Evolutionary conservation across 371 early-diverging fungal species (phyloP).

Genomic region (Synchytrium microbalum): DNA sequence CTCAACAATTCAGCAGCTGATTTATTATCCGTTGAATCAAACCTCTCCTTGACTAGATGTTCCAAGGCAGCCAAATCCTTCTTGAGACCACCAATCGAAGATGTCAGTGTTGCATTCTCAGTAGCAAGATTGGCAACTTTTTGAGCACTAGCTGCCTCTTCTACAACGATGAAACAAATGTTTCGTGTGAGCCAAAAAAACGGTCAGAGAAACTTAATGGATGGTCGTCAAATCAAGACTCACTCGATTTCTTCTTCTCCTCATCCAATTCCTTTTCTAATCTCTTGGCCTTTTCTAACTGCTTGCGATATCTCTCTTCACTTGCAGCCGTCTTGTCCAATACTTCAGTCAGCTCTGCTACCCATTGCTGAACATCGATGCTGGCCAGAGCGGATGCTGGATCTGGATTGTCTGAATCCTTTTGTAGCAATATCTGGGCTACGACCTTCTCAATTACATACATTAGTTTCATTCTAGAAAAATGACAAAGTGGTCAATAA

Average conservation of each 20-base stretch:
- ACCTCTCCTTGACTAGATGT: too few species aligned
- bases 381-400: conserved; percentile 30
- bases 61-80: too few species aligned
- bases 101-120: too few species aligned
- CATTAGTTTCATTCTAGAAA: conserved; percentile 36
- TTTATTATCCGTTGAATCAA: too few species aligned
- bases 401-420: conserved; percentile 32
- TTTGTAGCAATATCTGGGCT: conserved; percentile 35
- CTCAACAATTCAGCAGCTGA: too few species aligned
- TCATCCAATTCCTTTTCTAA: conserved; percentile 37
- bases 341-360: conserved; percentile 21
- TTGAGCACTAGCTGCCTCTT: too few species aligned
- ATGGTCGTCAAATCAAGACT: not conserved
- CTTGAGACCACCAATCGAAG: too few species aligned
- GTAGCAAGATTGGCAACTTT: too few species aligned
- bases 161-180: too few species aligned
- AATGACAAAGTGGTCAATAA: too few species aligned
- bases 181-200: too few species aligned
- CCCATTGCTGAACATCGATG: conserved; percentile 23
- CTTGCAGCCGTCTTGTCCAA: conserved; percentile 22
- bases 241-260: conserved; percentile 8
- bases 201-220: conserved; percentile 1
- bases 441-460: conserved; percentile 37
- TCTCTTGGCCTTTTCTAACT: conserved; percentile 30
- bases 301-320: conserved; percentile 31